Conservation (phyloP, 2,329 filamentous ascomycete species). For the Tolypocladium pustulatum region DNA sequence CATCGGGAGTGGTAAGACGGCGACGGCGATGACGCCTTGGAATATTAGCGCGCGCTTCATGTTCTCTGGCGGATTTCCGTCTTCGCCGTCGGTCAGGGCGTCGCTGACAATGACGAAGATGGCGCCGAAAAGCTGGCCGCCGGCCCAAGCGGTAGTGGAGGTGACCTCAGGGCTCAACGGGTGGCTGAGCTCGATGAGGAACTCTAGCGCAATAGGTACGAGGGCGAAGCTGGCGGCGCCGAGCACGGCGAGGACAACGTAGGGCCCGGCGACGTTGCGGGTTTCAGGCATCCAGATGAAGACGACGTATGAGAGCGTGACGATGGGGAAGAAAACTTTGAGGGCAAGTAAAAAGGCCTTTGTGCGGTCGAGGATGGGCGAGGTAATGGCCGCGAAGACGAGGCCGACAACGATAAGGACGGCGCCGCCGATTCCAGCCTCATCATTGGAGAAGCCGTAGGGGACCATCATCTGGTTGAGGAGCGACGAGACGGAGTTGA, state of each 20-base stretch:
- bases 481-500: conserved; percentile 83
- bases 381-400: conserved; percentile 61
- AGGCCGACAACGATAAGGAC: conserved; percentile 85
- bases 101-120: conserved; percentile 78
- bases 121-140: conserved; percentile 76
- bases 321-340: conserved; percentile 63
- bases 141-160: conserved; percentile 73
- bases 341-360: conserved; percentile 69
- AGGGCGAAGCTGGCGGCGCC: conserved; percentile 73
- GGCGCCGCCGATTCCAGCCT: conserved; percentile 83
- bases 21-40: conserved; percentile 59
- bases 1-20: conserved; percentile 56
- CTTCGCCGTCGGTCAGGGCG: conserved; percentile 49
- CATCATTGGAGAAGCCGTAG: conserved; percentile 71
- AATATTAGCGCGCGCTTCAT: conserved; percentile 73
- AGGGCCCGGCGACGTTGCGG: conserved; percentile 54
- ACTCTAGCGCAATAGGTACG: conserved; percentile 78
- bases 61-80: conserved; percentile 51
- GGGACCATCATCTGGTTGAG: conserved; percentile 84
- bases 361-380: conserved; percentile 74
- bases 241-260: conserved; percentile 62
- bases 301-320: conserved; percentile 61
- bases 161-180: conserved; percentile 81
- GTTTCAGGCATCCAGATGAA: conserved; percentile 70
- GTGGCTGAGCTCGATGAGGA: conserved; percentile 76